Conservation (phyloP, 331 rosid species). For the Acacia pycnantha region DNA sequence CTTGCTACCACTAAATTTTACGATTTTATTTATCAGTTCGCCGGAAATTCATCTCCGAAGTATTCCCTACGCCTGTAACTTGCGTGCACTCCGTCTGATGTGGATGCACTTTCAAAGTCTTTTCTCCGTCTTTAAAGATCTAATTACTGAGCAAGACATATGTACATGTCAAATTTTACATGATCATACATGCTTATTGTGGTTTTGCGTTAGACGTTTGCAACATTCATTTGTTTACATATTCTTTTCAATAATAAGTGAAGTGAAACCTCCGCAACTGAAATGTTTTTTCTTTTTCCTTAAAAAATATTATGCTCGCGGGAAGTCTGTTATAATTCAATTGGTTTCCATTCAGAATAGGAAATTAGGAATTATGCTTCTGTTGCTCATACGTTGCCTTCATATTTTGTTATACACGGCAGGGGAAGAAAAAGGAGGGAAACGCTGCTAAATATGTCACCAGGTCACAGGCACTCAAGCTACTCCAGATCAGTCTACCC, state of each 20-base stretch:
- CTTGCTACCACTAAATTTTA: background rate
- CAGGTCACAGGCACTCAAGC: slow-evolving; percentile 81
- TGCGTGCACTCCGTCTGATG: background rate
- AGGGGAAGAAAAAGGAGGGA: slow-evolving; percentile 97
- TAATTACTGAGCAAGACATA: background rate
- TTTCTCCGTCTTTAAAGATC: background rate
- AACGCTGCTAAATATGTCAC: slow-evolving; percentile 85
- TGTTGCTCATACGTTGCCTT: background rate
- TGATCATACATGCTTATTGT: background rate
- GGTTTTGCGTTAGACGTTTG: background rate
- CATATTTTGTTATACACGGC: background rate
- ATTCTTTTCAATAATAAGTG: background rate
- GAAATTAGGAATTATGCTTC: background rate
- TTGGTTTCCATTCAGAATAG: background rate
- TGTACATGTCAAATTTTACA: background rate
- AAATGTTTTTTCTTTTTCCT: background rate
- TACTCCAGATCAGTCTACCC: slow-evolving; percentile 76
- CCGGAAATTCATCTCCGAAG: background rate
- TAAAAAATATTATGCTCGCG: background rate
- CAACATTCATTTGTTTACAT: background rate
- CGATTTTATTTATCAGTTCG: background rate
- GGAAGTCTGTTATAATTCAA: background rate
- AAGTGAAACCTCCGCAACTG: background rate
- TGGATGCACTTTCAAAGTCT: background rate
- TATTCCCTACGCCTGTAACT: background rate